Evolutionary conservation across 1,284 basidiomycete species (phyloP), one percentile per base, ranked within the genome.

Genomic region (Trametes polyzona): DNA sequence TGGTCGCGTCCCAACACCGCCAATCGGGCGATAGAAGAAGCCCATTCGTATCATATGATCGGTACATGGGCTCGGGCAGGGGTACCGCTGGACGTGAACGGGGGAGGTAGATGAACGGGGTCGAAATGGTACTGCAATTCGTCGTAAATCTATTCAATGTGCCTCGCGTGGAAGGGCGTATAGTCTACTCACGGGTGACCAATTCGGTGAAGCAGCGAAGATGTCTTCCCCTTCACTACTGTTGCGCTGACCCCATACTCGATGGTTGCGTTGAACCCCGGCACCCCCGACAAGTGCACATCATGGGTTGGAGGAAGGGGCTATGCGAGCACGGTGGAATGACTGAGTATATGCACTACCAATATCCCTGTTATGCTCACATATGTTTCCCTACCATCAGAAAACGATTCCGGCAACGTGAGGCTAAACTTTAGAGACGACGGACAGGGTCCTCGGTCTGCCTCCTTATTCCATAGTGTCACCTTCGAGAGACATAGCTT

Each of bases 281-380:
- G 88, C 3, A 90, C 70, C 2, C 87, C 87, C 16, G 81, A 79
- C 19, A 89, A 75, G 63, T 84, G 85, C 8, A 83, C 82, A 59
- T 83, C 76, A 62, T 83, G 86, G 11, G 82, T 86, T 2, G 88
- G 87, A 19, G 88, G 88, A 26, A 90, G 73, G 52, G 81, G 75
- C 67, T 67, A 47, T 14, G 46, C n/a, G 36, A n/a, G 24, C 30
- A 49, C 26, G 19, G 10, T 4, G 12, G 19, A 10, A 17, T 39
- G n/a, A n/a, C n/a, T 39, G 40, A 42, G 37, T 5, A n/a, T 11
- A 24, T 12, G 14, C 5, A 17, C 29, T 35, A 16, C 8, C 7
- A 23, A n/a, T n/a, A n/a, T n/a, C n/a, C 35, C 33, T 32, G 30
- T 17, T 6, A 24, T n/a, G 37, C 83, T 64, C 60, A 89, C 87